These are phyloP conservation scores for Gnomoniopsis smithogilvyi DNA, from an alignment of 2,329 filamentous ascomycete genomes.

Conservation along the genomic window DNA sequence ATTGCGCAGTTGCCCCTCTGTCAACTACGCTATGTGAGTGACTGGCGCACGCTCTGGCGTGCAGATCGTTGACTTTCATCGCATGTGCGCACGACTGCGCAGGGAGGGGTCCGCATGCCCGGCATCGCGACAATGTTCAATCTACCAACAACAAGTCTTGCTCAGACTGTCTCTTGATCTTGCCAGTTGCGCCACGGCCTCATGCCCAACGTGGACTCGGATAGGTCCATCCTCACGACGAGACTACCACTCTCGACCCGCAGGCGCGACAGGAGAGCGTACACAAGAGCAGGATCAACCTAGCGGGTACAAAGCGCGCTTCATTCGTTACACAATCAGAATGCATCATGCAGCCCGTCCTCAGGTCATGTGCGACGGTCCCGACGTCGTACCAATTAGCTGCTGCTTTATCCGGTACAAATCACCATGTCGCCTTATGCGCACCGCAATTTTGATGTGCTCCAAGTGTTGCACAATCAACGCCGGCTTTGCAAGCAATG, in stretches of 20 bases:
- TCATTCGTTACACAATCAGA: conserved; percentile 21
- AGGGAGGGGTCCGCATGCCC: neutral
- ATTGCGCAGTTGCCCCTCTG: neutral
- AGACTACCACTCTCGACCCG: neutral
- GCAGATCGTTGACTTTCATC: too few species aligned
- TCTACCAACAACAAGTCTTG: neutral
- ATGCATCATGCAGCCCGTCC: conserved; percentile 24
- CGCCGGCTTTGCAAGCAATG: neutral
- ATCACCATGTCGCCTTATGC: neutral
- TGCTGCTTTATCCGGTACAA: conserved; percentile 4
- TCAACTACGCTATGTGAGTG: neutral
- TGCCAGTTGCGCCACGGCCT: neutral
- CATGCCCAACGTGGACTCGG: neutral
- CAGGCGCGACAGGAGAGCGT: conserved; percentile 1
- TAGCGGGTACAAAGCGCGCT: neutral
- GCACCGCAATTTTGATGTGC: neutral
- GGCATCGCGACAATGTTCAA: neutral
- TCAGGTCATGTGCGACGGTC: conserved; percentile 9
- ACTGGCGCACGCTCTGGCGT: too few species aligned
- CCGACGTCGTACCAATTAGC: conserved; percentile 1
- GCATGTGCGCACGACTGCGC: too few species aligned
- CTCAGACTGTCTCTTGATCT: neutral
- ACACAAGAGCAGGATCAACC: neutral
- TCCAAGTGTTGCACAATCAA: neutral
- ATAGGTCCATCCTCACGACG: neutral